Evolutionary conservation across 2,329 filamentous ascomycete genomes (phyloP), one percentile per base, ranked within the genome.

Genomic region (Fusarium sp.): DNA sequence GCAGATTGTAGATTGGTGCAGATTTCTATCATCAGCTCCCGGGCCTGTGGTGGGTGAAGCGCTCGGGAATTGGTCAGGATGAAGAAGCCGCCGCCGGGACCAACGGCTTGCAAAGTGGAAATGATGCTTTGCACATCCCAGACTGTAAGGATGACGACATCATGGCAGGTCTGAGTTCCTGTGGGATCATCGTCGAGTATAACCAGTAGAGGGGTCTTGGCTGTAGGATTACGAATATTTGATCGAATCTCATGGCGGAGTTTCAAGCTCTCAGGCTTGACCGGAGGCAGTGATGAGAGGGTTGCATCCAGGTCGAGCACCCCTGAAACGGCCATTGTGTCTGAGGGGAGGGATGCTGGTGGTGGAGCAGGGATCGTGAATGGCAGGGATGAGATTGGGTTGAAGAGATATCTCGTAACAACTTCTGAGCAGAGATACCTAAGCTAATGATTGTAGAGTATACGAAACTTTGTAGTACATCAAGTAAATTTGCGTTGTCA

Each of bases 131-230:
- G 72, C 7, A 83, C 71, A 66, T 87, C 85, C 87, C 88, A 90
- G 6, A 86, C 85, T 1, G 87, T 88, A 22, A 91, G 81, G 2
- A 90, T 87, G 58, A 83, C 79, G 67, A 91, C 86, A 71, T 87
- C 84, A 77, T 90, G 87, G 78, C 88, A 90, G n/a, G 89, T 90
- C 75, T 90, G 88, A 0, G 88, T 90, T n/a, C 88, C 88, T 0
- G 88, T 90, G 35, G 88, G 88, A 64, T 90, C 88, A 67, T 90
- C 88, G 62, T 90, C 88, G 7, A 87, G 81, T 1, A 81, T 81
- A 6, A 87, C 80, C 16, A 35, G 24, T 27, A 24, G 10, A 22
- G 38, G 57, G 16, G 29, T 60, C 40, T 61, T 61, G 20, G 40
- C 29, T 16, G 40, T 14, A 11, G 42, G 40, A 16, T 49, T 17